Evolutionary conservation across 768 basidiomycete genomes (phyloP).

Genomic region (Boletus huronensis): DNA sequence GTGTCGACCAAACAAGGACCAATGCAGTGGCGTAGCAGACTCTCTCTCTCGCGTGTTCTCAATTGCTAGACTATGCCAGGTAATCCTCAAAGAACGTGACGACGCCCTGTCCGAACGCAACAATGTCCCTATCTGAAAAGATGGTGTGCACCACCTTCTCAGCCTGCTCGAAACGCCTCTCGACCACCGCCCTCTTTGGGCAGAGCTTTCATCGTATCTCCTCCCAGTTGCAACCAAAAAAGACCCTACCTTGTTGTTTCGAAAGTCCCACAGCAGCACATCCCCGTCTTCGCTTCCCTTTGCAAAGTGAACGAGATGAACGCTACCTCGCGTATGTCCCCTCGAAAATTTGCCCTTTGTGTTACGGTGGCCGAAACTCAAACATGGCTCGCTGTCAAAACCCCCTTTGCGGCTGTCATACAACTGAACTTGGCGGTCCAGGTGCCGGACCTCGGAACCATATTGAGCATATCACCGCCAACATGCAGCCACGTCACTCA

Average conservation of each 20-base stretch:
- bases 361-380: slow-evolving; percentile 43
- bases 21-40: slow-evolving; percentile 7
- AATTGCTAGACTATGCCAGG: slow-evolving; percentile 10
- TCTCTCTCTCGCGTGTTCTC: too few relatives aligned
- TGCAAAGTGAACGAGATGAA: slow-evolving; percentile 40
- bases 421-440: slow-evolving; percentile 47
- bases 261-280: slow-evolving; percentile 49
- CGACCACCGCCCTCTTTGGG: slow-evolving; percentile 36
- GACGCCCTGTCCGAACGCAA: slow-evolving; percentile 38
- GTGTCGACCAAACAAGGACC: slow-evolving; percentile 20
- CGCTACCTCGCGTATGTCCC: slow-evolving; percentile 39
- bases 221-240: slow-evolving; percentile 9
- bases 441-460: slow-evolving; percentile 42
- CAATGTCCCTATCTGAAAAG: slow-evolving; percentile 38
- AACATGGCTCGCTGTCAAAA: slow-evolving; percentile 39
- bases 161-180: slow-evolving; percentile 30
- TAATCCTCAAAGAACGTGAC: slow-evolving; percentile 40
- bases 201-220: slow-evolving; percentile 18
- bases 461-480: slow-evolving; percentile 10
- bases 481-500: slow-evolving; percentile 27
- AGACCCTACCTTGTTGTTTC: slow-evolving; percentile 41
- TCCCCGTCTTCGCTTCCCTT: slow-evolving; percentile 44
- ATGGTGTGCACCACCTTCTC: slow-evolving; percentile 39
- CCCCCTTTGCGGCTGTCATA: slow-evolving; percentile 43
- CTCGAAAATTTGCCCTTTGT: slow-evolving; percentile 21